phyloP scores from a whole-genome alignment of 768 basidiomycete species.

The Suillus sp. region DNA sequence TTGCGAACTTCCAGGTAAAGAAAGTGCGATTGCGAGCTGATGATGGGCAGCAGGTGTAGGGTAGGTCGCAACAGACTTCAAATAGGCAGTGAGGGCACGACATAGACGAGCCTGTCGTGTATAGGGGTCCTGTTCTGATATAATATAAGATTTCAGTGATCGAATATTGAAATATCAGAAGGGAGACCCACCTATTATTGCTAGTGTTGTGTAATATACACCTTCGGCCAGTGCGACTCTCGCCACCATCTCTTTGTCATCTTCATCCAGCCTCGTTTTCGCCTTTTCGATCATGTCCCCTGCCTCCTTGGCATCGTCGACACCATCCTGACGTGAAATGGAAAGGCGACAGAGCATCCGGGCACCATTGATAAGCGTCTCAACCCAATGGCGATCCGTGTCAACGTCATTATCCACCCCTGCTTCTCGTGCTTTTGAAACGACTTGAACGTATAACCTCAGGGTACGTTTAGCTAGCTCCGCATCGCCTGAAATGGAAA shows the following conservation, averaged over 20 bases:
- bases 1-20: constrained; percentile 62
- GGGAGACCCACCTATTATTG: constrained; percentile 56
- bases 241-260: constrained; percentile 57
- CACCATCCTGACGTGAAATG: constrained; percentile 42
- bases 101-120: constrained; percentile 61
- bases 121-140: constrained; percentile 63
- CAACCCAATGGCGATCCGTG: constrained; percentile 70
- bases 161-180: background rate
- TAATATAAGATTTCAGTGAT: background rate
- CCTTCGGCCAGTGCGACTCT: constrained; percentile 71
- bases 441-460: constrained; percentile 79
- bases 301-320: constrained; percentile 66
- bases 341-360: constrained; percentile 70
- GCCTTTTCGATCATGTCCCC: constrained; percentile 62
- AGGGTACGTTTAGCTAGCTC: constrained; percentile 74
- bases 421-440: constrained; percentile 74
- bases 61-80: constrained; percentile 46
- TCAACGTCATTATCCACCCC: constrained; percentile 55
- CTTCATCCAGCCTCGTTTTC: constrained; percentile 48
- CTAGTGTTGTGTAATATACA: constrained; percentile 69
- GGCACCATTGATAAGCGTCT: constrained; percentile 75
- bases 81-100: constrained; percentile 54
- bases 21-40: constrained; percentile 77
- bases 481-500: constrained; percentile 61
- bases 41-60: constrained; percentile 65